Evolutionary conservation across 306 rosid species (phyloP).

Genomic region (Abrus precatorius): DNA sequence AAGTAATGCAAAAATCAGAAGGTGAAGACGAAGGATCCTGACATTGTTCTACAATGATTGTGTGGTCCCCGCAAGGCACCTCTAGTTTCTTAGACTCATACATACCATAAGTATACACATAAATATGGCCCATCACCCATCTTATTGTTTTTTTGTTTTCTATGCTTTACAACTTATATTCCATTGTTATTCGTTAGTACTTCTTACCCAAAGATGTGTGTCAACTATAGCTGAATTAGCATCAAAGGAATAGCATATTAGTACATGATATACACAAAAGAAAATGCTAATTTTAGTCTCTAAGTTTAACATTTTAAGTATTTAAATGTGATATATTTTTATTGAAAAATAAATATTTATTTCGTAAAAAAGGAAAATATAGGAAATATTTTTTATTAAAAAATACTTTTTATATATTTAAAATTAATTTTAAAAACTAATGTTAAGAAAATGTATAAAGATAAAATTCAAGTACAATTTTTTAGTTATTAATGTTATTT

Average conservation of each 20-base stretch:
- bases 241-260: background rate
- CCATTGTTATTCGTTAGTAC: conserved; percentile 3
- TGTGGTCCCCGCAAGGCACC: conserved; percentile 43
- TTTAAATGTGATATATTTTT: too few species aligned
- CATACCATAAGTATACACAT: background rate
- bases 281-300: too few species aligned
- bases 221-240: conserved; percentile 24
- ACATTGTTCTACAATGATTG: conserved; percentile 47
- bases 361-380: too few species aligned
- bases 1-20: conserved; percentile 20
- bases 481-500: too few species aligned
- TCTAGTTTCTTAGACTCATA: conserved; percentile 35
- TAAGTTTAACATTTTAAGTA: too few species aligned
- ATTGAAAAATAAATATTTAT: too few species aligned
- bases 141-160: conserved; percentile 40
- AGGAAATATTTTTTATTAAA: too few species aligned
- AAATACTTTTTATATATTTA: too few species aligned
- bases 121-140: conserved; percentile 39
- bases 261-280: too few species aligned
- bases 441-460: too few species aligned
- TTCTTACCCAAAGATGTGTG: conserved; percentile 5
- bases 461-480: too few species aligned
- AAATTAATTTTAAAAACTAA: too few species aligned
- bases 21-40: conserved; percentile 15
- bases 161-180: conserved; percentile 11